A percentile compares a stretch with the other conserved stretches of the same genome.
These are phyloP conservation scores for Eragrostis nindensis DNA, from an alignment of 176 grass and related monocot genomes.

Conservation along the genomic window DNA sequence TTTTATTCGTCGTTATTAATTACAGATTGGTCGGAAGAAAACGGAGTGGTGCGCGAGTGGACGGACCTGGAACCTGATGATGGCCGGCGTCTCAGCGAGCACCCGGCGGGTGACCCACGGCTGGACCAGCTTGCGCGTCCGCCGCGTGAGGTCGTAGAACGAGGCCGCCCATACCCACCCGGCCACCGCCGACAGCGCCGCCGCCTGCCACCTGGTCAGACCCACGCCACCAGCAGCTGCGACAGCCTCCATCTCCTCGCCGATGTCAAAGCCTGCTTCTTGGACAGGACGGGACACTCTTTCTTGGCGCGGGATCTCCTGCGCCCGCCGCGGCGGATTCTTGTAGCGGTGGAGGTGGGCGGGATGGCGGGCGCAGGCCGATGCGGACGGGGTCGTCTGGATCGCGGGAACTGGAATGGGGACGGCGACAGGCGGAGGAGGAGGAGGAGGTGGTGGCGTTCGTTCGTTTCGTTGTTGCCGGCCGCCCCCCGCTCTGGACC, in stretches of 20 bases:
- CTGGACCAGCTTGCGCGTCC: constrained; percentile 58
- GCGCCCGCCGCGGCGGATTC: not conserved
- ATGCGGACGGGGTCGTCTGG: constrained; percentile 35
- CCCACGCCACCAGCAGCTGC: constrained; percentile 49
- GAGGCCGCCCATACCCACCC: constrained; percentile 84
- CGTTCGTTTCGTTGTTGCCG: constrained; percentile 38
- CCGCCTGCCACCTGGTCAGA: constrained; percentile 78
- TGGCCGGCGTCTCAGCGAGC: constrained; percentile 63
- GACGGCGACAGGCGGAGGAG: not conserved
- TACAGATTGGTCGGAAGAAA: not conserved
- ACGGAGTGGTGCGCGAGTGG: not conserved
- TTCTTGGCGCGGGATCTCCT: constrained; percentile 27
- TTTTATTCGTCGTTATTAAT: not conserved
- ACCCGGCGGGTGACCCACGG: constrained; percentile 77
- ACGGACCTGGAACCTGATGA: constrained; percentile 75
- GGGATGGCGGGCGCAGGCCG: constrained; percentile 11
- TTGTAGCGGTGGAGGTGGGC: constrained; percentile 31
- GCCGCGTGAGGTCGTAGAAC: constrained; percentile 76
- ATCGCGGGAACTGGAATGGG: not conserved
- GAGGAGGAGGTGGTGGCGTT: not conserved
- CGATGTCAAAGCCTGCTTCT: not conserved
- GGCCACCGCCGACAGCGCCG: constrained; percentile 61
- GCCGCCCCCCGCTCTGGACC: constrained; percentile 49
- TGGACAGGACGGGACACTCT: not conserved
- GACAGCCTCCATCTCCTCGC: constrained; percentile 28